Percentiles rank a stretch among this genome's conserved stretches.
phyloP scores from a whole-genome alignment of 352 stramenopile species.

The Elongisporangium anandrum region DNA sequence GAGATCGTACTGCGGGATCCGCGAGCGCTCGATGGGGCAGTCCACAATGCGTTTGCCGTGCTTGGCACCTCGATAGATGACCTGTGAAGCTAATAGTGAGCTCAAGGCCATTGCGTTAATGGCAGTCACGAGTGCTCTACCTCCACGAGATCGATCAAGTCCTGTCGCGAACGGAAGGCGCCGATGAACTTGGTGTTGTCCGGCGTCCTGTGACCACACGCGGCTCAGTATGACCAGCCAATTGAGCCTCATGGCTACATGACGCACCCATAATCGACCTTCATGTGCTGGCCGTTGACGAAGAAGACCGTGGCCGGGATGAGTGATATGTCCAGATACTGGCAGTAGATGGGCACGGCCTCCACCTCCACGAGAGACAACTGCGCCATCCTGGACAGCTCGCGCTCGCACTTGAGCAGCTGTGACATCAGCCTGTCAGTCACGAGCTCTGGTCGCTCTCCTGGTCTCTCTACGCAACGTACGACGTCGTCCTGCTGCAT shows the following conservation, averaged over 20 bases:
- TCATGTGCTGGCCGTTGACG: constrained; percentile 87
- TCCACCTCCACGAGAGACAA: constrained; percentile 76
- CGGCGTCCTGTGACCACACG: constrained; percentile 38
- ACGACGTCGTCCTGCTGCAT: constrained; percentile 86
- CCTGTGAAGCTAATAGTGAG: constrained; percentile 21
- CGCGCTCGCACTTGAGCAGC: constrained; percentile 68
- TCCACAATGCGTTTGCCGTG: constrained; percentile 79
- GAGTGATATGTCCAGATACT: constrained; percentile 88
- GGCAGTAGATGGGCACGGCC: constrained; percentile 67
- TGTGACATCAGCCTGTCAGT: constrained; percentile 7
- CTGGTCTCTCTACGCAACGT: constrained; percentile 5
- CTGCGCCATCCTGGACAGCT: constrained; percentile 77
- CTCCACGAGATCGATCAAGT: constrained; percentile 86
- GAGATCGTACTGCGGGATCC: constrained; percentile 77
- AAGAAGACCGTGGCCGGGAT: constrained; percentile 86
- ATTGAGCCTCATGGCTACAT: neutral
- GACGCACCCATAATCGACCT: constrained; percentile 81
- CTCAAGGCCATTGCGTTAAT: neutral
- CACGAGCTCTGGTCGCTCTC: neutral
- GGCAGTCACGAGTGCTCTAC: constrained; percentile 20
- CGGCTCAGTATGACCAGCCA: neutral
- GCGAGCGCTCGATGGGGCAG: constrained; percentile 71
- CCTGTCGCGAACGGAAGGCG: constrained; percentile 68
- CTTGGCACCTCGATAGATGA: constrained; percentile 77
- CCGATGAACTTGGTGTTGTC: constrained; percentile 89